Base-by-base conservation (phyloP, 768 basidiomycete species). In the Cantharellus anzutake region DNA sequence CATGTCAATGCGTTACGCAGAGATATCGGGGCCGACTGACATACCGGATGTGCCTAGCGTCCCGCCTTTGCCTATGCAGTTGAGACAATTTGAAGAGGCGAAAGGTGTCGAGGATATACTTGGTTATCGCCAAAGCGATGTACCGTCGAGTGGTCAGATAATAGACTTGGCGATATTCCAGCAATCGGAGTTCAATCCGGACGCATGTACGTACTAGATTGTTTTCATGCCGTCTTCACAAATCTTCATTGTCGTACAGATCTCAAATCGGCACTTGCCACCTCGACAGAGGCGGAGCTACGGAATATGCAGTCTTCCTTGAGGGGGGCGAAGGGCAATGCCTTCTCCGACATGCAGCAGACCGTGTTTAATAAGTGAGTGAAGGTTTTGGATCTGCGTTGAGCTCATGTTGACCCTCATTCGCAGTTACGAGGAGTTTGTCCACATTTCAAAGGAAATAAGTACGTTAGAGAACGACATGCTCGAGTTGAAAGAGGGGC, bases 401-500 rank as follows among this genome's bases (percentile, higher is more conserved):
- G 5, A 50, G 51, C 40, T 1, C 3, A 38, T 3, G 59, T 38
- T 16, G 66, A 98, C 35, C 35, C 7, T 37, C 35, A 5, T 37
- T 55, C 38, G 7, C 35, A 55, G 94, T 71, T 98, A 98, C 67
- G 87, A 92, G 52, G 91, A 98, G 69, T 98, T 98, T 68, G 88
- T 99, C 37, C 76, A 85, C 59, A 88, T 99, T 29, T 96, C 96
- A 2, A 98, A 98, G 68, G 96, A 98, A 71, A 94, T 99, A 59
- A 84, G 86, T 37, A 84, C 87, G 1, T 79, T 99, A 37, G 96
- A 99, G 73, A 93, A 92, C 67, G 93, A 97, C 70, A 88, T 98
- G 85, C 78, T 97, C 39, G 93, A 98, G 67, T 80, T 99, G 69
- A 97, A 96, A 70, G 90, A 93, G 59, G 79, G 86, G 3, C 76